phyloP scores from a whole-genome alignment of 495 filamentous ascomycete species.

The Penicillium cosmopolitanum region DNA sequence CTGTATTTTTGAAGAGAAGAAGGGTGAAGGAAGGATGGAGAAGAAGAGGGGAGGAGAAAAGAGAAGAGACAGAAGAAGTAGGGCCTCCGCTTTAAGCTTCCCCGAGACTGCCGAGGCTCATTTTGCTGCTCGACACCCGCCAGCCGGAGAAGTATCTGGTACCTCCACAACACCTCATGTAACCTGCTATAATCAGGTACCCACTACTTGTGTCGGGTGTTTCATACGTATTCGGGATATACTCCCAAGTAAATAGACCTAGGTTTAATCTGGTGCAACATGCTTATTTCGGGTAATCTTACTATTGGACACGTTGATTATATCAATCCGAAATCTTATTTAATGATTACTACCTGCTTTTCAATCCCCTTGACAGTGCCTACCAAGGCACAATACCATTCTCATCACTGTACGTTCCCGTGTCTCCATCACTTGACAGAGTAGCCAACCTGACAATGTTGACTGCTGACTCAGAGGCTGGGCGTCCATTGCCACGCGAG shows the following conservation, averaged over 20 bases:
- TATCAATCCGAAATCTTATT: neutral
- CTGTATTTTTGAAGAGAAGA: neutral
- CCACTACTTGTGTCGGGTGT: slow-evolving; percentile 2
- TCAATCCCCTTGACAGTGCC: too few relatives aligned
- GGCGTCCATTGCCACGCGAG: slow-evolving; percentile 17
- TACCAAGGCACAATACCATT: slow-evolving; percentile 30
- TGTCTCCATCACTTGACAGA: slow-evolving; percentile 28
- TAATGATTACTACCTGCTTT: neutral
- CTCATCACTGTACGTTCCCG: slow-evolving; percentile 26
- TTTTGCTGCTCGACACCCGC: slow-evolving; percentile 9
- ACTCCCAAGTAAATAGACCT: slow-evolving; percentile 12
- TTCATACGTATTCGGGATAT: slow-evolving; percentile 1
- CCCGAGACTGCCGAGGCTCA: slow-evolving; percentile 35
- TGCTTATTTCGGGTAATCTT: neutral
- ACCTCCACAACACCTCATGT: neutral
- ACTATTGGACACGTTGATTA: neutral
- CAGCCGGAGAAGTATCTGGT: slow-evolving; percentile 20
- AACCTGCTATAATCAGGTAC: neutral
- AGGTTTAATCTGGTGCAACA: slow-evolving; percentile 4
- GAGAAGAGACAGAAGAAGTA: slow-evolving; percentile 3
- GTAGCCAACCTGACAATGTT: slow-evolving; percentile 33
- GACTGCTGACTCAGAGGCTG: slow-evolving; percentile 27
- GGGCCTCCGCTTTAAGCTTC: slow-evolving; percentile 25
- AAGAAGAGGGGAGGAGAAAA: neutral
- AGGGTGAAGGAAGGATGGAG: slow-evolving; percentile 4